phyloP scores from a whole-genome alignment of 2,329 filamentous ascomycete genomes.

The Cytospora schulzeri region DNA sequence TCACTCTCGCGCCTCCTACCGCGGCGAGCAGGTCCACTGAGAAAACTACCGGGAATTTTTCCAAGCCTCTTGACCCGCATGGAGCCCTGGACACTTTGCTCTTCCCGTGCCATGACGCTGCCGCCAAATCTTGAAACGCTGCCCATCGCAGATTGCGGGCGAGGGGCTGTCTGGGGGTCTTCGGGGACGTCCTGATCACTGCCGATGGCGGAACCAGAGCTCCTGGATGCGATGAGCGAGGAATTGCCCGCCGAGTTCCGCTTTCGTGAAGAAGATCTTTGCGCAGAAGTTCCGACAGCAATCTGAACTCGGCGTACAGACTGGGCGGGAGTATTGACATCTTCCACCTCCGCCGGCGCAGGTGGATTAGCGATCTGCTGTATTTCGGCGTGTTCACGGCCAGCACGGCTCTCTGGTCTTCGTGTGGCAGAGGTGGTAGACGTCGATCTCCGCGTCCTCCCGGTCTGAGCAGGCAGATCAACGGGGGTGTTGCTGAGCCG shows the following conservation, averaged over 20 bases:
- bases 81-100: conserved; percentile 68
- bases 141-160: conserved; percentile 49
- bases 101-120: conserved; percentile 59
- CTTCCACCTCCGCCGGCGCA: conserved; percentile 31
- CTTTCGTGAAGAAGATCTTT: conserved; percentile 31
- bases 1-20: conserved; percentile 69
- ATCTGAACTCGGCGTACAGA: conserved; percentile 58
- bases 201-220: conserved; percentile 41
- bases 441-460: conserved; percentile 53
- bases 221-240: conserved; percentile 36
- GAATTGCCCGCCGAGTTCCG: conserved; percentile 42
- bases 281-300: conserved; percentile 53
- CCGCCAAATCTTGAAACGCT: conserved; percentile 57
- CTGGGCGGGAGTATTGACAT: conserved; percentile 58
- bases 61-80: conserved; percentile 77
- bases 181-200: conserved; percentile 50
- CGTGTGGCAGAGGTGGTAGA: conserved; percentile 39
- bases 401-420: conserved; percentile 34
- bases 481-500: conserved; percentile 55
- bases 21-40: conserved; percentile 78
- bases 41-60: conserved; percentile 73
- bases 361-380: conserved; percentile 29
- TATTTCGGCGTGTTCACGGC: conserved; percentile 36
- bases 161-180: conserved; percentile 52
- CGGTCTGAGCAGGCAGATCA: conserved; percentile 36